phyloP scores from a whole-genome alignment of 106 monocot species.

The Dendrobium chrysotoxum region DNA sequence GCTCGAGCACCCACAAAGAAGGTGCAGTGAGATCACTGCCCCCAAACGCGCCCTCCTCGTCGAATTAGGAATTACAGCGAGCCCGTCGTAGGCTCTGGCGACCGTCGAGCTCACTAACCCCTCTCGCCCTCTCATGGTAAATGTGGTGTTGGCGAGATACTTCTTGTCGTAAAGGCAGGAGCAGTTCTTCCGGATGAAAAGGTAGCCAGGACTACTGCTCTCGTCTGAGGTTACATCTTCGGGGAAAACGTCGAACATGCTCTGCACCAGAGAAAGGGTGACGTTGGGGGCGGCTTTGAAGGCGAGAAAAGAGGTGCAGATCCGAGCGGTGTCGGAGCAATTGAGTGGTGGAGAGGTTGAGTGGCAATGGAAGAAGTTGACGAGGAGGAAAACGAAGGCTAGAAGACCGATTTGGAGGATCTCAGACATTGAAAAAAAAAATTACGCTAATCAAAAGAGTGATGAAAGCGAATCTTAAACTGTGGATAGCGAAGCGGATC shows the following conservation, averaged over 20 bases:
- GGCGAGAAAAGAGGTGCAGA: slow-evolving; percentile 93
- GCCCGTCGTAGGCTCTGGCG: slow-evolving; percentile 30
- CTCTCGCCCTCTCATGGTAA: slow-evolving; percentile 35
- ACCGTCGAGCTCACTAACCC: slow-evolving; percentile 15
- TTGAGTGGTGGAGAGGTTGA: slow-evolving; percentile 41
- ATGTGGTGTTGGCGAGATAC: slow-evolving; percentile 87
- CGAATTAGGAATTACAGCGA: slow-evolving; percentile 40
- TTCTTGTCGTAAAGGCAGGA: slow-evolving; percentile 43
- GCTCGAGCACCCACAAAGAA: slow-evolving; percentile 85
- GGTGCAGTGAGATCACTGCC: slow-evolving; percentile 53
- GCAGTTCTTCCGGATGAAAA: slow-evolving; percentile 95
- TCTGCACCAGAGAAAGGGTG: slow-evolving; percentile 38
- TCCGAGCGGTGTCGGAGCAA: slow-evolving; percentile 73
- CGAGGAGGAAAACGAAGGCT: slow-evolving; percentile 4
- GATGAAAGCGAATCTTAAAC: background rate
- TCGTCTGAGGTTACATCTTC: slow-evolving; percentile 70
- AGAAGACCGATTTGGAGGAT: slow-evolving; percentile 14
- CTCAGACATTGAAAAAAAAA: background rate
- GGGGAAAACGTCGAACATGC: slow-evolving; percentile 73
- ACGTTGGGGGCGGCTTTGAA: slow-evolving; percentile 23
- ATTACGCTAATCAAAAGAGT: background rate
- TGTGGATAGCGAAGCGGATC: background rate
- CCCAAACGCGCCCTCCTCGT: slow-evolving; percentile 26
- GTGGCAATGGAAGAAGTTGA: background rate
- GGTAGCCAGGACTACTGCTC: slow-evolving; percentile 28